phyloP scores from a whole-genome alignment of 1,139 yeast species.

The Martiniozyma asiatica region DNA sequence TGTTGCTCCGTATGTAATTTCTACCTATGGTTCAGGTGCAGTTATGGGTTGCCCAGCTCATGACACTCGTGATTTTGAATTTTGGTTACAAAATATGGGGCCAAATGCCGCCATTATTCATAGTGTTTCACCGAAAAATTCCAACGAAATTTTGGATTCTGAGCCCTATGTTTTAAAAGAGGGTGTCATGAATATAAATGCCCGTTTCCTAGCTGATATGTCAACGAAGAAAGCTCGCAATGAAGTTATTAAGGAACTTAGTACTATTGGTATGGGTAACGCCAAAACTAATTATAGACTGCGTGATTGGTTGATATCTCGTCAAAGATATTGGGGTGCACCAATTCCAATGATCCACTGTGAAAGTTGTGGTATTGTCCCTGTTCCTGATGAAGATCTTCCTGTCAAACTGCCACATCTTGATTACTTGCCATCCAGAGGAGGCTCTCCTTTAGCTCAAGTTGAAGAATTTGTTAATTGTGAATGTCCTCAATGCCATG shows the following conservation, averaged over 20 bases:
- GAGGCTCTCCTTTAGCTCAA: slow-evolving; percentile 59
- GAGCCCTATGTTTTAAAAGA: slow-evolving; percentile 37
- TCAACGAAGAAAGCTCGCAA: slow-evolving; percentile 38
- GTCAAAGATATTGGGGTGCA: slow-evolving; percentile 98
- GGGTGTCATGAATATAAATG: slow-evolving; percentile 41
- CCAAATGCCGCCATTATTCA: slow-evolving; percentile 26
- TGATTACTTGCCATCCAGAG: slow-evolving; percentile 37
- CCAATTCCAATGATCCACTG: slow-evolving; percentile 94
- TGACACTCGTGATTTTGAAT: slow-evolving; percentile 69
- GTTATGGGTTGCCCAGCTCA: slow-evolving; percentile 99
- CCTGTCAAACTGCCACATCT: slow-evolving; percentile 72
- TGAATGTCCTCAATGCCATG: slow-evolving; percentile 71
- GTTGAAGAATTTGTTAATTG: slow-evolving; percentile 62
- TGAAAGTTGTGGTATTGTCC: slow-evolving; percentile 70
- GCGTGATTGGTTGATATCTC: slow-evolving; percentile 87
- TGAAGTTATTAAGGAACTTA: slow-evolving; percentile 33
- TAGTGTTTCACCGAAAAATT: slow-evolving; percentile 31
- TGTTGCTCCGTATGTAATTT: slow-evolving; percentile 83
- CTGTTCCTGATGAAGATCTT: slow-evolving; percentile 76
- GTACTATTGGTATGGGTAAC: slow-evolving; percentile 30
- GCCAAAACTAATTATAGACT: slow-evolving; percentile 46
- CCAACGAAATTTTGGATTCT: slow-evolving; percentile 25
- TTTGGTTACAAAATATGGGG: slow-evolving; percentile 62
- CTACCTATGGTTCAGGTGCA: slow-evolving; percentile 78
- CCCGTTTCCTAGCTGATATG: slow-evolving; percentile 44